phyloP scores from a whole-genome alignment of 305 asterid genomes.

The Fraxinus xanthoxyloides region DNA sequence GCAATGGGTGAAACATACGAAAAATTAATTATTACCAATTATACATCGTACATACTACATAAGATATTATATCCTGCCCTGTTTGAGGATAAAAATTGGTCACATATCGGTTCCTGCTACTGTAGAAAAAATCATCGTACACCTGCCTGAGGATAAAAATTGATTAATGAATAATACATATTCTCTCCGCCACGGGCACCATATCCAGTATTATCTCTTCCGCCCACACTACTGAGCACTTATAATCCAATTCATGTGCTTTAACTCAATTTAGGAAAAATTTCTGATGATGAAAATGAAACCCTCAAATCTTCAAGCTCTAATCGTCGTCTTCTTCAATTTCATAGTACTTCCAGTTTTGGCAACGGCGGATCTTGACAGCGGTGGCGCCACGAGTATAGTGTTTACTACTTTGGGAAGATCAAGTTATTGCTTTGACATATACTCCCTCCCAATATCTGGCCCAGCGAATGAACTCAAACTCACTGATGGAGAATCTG shows the following conservation, averaged over 20 bases:
- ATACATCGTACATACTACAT: background rate
- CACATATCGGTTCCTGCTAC: background rate
- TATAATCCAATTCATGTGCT: background rate
- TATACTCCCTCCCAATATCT: conserved; percentile 45
- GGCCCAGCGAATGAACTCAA: conserved; percentile 39
- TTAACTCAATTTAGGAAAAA: background rate
- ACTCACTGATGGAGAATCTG: conserved; percentile 71
- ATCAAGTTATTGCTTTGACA: conserved; percentile 71
- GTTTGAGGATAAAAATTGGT: background rate
- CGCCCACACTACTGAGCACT: background rate
- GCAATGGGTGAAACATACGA: no score
- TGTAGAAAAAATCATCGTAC: background rate
- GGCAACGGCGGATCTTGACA: conserved; percentile 23
- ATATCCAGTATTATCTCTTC: background rate
- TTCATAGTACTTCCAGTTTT: conserved; percentile 3
- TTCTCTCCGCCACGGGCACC: conserved; percentile 13
- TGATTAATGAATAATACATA: background rate
- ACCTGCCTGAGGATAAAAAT: background rate
- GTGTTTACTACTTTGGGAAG: conserved; percentile 68
- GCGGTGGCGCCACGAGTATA: conserved; percentile 42
- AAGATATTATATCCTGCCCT: no score
- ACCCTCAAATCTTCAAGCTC: background rate
- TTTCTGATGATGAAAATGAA: conserved; percentile 24
- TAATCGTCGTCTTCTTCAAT: conserved; percentile 22
- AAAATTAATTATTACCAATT: no score